Evolutionary conservation across 805 yeast genomes (phyloP), one percentile per base, ranked within the genome.

Genomic region (Candida nemodendra): DNA sequence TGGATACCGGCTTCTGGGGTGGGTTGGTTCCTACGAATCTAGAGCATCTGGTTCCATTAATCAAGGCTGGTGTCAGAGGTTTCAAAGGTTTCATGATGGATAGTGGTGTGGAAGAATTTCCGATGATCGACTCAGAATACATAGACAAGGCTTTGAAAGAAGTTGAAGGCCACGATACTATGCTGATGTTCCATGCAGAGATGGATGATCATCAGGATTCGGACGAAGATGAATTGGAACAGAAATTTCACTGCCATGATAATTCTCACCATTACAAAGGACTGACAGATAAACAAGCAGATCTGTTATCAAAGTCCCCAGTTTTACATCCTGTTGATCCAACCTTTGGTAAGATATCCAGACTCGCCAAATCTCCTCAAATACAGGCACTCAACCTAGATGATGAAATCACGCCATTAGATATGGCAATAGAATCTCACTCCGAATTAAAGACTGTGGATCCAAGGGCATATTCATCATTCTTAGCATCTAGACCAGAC

Each of bases 1-100:
- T 86, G 23, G 96, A 90, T 57, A 86, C 84, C 6, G 97, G 89
- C 0, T 89, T 91, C 59, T 91, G 97, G 97, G 98, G 97, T 35
- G 98, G 97, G 1, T 67, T 90, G 43, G 78, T 90, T 27, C 98
- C 98, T 6, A 74, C 71, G 43, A 90, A 90, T 60, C 56, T 83
- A 39, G 64, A 70, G 9, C 80, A 86, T 50, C 68, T 90, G 47
- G 67, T 72, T 16, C 95, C 96, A 0, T 71, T 90, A 54, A 80
- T 89, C 42, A 64, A 79, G 40, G 79, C 85, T 45, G 98, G 98
- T 33, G 96, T 91, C 5, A 71, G 96, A 30, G 98, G 98, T 1
- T 90, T 90, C 68, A 90, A 90, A 60, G 93, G 95, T 22, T 91
- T 90, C 53, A 63, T 91, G 65, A 88, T 90, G 54, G 95, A 90